Base-by-base conservation (phyloP, 495 filamentous ascomycete species). In the Xylaria sp. region DNA sequence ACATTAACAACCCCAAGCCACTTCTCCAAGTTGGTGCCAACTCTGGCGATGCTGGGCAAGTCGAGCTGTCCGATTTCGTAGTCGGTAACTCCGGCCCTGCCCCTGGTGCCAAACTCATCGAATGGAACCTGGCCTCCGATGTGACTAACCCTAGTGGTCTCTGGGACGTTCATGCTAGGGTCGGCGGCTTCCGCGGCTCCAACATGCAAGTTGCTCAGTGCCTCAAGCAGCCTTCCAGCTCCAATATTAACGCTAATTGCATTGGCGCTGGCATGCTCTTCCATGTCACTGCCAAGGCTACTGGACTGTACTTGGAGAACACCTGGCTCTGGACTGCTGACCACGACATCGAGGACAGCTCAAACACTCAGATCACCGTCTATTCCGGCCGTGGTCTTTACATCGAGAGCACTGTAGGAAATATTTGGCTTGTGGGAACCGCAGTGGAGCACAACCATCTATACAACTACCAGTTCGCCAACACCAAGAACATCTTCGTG, bases 321-420 rank as follows among this genome's bases (percentile, higher is more conserved):
- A 89, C 88, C 59, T 98, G 95, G 95, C 88, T 93, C 74, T 98
- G 95, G 94, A 91, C 93, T 24, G 90, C 95, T 4, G 95, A 98
- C 78, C 95, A 98, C 81, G 94, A 95, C 68, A 90, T 98, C 50
- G 95, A 98, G 58, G 88, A 88, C 63, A 67, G 82, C 3, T 73
- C 72, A 29, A 85, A 89, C 71, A 89, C 87, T 2, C 91, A 91
- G 67, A 90, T 94, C 70, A 93, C 90, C 7, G 75, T 97, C 12
- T 93, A 89, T 75, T 85, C 86, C 8, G 92, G 92, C 0, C 86
- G 92, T 37, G 92, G 92, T 14, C 78, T 93, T 41, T 79, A 80
- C 48, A 87, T 92, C 73, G 84, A 88, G 69, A 83, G 83, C 9
- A 83, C 81, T 24, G 79, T 79, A 0, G 88, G 89, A 12, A 85